phyloP scores from a whole-genome alignment of 768 basidiomycete genomes.

The Termitomyces sp. region DNA sequence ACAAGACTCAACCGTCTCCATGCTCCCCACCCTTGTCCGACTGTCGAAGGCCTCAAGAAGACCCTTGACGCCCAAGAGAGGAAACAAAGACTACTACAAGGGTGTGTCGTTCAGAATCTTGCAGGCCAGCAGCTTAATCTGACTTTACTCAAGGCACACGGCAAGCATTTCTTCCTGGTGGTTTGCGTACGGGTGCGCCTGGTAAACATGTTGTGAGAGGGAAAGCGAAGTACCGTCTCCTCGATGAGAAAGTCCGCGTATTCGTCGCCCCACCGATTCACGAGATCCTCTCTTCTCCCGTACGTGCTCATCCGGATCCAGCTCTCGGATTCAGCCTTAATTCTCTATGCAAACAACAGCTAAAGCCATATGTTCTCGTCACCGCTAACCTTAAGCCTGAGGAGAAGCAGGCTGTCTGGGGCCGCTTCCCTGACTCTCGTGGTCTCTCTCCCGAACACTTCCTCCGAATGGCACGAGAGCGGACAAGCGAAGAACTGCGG shows the following conservation, averaged over 20 bases:
- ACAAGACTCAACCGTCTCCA: slow-evolving; percentile 20
- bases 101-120: slow-evolving; percentile 39
- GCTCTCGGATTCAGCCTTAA: neutral
- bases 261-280: slow-evolving; percentile 76
- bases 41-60: slow-evolving; percentile 81
- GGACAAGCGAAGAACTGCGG: slow-evolving; percentile 1
- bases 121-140: neutral
- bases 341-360: slow-evolving; percentile 27
- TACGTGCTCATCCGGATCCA: slow-evolving; percentile 25
- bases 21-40: slow-evolving; percentile 65
- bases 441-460: slow-evolving; percentile 40
- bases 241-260: slow-evolving; percentile 80
- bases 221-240: slow-evolving; percentile 72
- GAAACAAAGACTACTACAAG: slow-evolving; percentile 97
- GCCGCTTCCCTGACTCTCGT: slow-evolving; percentile 28
- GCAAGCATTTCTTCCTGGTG: slow-evolving; percentile 78
- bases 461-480: slow-evolving; percentile 31
- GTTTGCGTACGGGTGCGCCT: slow-evolving; percentile 82
- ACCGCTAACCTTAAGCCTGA: slow-evolving; percentile 31
- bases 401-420: slow-evolving; percentile 30
- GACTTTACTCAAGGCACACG: slow-evolving; percentile 56
- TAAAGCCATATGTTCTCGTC: slow-evolving; percentile 64
- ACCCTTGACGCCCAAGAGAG: slow-evolving; percentile 79
- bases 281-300: slow-evolving; percentile 51
- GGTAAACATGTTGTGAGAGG: slow-evolving; percentile 78